Evolutionary conservation across 108 stramenopile species (phyloP).

Genomic region (Mediolabrus comicus): DNA sequence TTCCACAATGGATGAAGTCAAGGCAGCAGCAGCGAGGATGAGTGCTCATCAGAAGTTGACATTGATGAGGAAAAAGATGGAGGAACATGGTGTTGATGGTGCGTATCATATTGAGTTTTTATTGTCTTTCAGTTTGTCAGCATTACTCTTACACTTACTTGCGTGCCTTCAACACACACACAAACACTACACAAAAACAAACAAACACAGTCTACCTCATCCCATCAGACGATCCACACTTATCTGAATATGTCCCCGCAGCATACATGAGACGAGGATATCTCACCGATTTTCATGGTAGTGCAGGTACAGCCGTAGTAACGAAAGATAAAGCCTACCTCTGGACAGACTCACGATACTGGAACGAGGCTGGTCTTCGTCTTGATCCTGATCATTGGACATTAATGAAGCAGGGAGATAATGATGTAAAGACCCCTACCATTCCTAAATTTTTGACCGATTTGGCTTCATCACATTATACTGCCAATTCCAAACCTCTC

Average conservation of each 20-base stretch:
- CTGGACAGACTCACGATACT: slow-evolving; percentile 98
- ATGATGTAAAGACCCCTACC: slow-evolving; percentile 67
- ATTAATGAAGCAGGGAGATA: slow-evolving; percentile 83
- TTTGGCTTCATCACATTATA: slow-evolving; percentile 41
- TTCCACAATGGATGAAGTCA: slow-evolving; percentile 10
- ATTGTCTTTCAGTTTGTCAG: not conserved
- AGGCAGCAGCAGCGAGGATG: slow-evolving; percentile 13
- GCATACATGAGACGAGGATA: slow-evolving; percentile 88
- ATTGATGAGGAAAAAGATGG: slow-evolving; percentile 58
- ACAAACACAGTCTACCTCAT: slow-evolving; percentile 57
- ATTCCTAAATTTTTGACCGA: slow-evolving; percentile 66
- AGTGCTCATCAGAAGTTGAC: slow-evolving; percentile 57
- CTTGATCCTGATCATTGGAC: slow-evolving; percentile 70
- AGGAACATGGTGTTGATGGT: slow-evolving; percentile 63
- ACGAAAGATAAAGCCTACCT: slow-evolving; percentile 57
- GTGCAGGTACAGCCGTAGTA: slow-evolving; percentile 95
- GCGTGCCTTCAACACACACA: not conserved
- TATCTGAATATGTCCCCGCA: slow-evolving; percentile 95
- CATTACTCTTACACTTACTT: not conserved
- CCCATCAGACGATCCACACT: slow-evolving; percentile 89
- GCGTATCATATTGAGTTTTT: not conserved
- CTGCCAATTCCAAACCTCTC: slow-evolving; percentile 26
- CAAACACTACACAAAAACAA: not conserved
- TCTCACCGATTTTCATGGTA: slow-evolving; percentile 90
- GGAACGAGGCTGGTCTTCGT: slow-evolving; percentile 86